A percentile compares a stretch with the other conserved stretches of the same genome.
Conservation (phyloP, 2,329 filamentous ascomycete genomes). For the Talaromyces verruculosus region DNA sequence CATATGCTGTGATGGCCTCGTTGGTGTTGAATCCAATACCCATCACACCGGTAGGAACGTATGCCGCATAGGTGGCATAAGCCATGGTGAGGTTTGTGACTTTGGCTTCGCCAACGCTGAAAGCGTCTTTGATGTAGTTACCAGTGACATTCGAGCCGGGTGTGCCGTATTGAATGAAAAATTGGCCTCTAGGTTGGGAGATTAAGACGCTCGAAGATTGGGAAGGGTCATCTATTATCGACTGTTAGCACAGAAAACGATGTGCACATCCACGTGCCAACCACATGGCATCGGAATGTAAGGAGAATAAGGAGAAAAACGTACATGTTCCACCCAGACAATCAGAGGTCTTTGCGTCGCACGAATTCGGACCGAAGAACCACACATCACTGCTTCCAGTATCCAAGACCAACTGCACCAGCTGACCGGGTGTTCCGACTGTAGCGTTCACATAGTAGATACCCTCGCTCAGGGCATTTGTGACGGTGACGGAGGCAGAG, state of each 20-base stretch:
- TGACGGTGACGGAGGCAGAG: constrained; percentile 11
- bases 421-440: constrained; percentile 62
- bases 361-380: constrained; percentile 35
- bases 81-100: constrained; percentile 43
- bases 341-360: constrained; percentile 9
- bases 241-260: background rate
- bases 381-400: constrained; percentile 70
- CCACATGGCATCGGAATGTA: constrained; percentile 16
- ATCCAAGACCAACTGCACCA: constrained; percentile 61
- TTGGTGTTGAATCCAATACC: constrained; percentile 41
- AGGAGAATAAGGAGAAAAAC: background rate
- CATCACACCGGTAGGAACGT: constrained; percentile 35
- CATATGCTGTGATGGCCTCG: constrained; percentile 25
- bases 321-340: constrained; percentile 21
- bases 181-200: constrained; percentile 25
- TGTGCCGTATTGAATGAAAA: constrained; percentile 40
- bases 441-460: constrained; percentile 65
- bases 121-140: constrained; percentile 39
- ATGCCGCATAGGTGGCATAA: constrained; percentile 30
- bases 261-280: constrained; percentile 6
- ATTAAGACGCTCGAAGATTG: constrained; percentile 28
- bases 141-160: constrained; percentile 39
- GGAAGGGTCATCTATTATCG: constrained; percentile 24
- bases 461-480: constrained; percentile 14
- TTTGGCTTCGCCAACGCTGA: constrained; percentile 34